A percentile compares a stretch with the other conserved stretches of the same genome.
These are phyloP conservation scores for Pseudogymnoascus destructans DNA, from an alignment of 2,329 filamentous ascomycete genomes.

Conservation along the genomic window DNA sequence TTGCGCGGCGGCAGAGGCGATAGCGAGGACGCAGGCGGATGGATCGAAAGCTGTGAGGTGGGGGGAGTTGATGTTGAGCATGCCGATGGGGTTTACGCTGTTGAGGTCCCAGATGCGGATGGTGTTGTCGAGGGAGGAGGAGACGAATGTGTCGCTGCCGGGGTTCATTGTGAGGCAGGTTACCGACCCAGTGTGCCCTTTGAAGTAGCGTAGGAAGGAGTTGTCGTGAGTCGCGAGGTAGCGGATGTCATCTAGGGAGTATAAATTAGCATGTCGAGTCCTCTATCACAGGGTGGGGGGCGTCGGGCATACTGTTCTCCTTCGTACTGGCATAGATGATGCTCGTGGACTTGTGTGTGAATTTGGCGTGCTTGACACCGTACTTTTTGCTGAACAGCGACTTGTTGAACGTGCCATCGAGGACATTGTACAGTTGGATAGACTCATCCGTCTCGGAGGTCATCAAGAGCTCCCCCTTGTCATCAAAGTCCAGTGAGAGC, in stretches of 20 bases:
- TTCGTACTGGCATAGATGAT: slow-evolving; percentile 96
- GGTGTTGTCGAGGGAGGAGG: slow-evolving; percentile 80
- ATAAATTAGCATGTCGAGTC: background rate
- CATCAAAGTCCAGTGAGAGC: slow-evolving; percentile 91
- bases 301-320: slow-evolving; percentile 54
- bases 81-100: slow-evolving; percentile 65
- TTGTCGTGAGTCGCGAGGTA: slow-evolving; percentile 92
- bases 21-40: slow-evolving; percentile 79
- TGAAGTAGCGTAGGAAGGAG: slow-evolving; percentile 90
- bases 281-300: background rate
- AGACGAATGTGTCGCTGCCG: slow-evolving; percentile 80
- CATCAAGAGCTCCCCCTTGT: slow-evolving; percentile 84
- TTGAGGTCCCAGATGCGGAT: slow-evolving; percentile 77
- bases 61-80: slow-evolving; percentile 66
- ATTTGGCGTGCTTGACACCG: slow-evolving; percentile 83
- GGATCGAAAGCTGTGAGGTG: slow-evolving; percentile 85
- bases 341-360: slow-evolving; percentile 81
- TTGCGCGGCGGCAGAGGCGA: slow-evolving; percentile 70
- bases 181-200: slow-evolving; percentile 74
- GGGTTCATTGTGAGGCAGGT: slow-evolving; percentile 77
- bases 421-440: slow-evolving; percentile 88
- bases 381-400: slow-evolving; percentile 92
- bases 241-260: slow-evolving; percentile 55
- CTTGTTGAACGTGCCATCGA: slow-evolving; percentile 81
- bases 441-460: slow-evolving; percentile 88